These are phyloP conservation scores for Penicillium bovifimosum DNA, from an alignment of 495 filamentous ascomycete species.

Conservation along the genomic window DNA sequence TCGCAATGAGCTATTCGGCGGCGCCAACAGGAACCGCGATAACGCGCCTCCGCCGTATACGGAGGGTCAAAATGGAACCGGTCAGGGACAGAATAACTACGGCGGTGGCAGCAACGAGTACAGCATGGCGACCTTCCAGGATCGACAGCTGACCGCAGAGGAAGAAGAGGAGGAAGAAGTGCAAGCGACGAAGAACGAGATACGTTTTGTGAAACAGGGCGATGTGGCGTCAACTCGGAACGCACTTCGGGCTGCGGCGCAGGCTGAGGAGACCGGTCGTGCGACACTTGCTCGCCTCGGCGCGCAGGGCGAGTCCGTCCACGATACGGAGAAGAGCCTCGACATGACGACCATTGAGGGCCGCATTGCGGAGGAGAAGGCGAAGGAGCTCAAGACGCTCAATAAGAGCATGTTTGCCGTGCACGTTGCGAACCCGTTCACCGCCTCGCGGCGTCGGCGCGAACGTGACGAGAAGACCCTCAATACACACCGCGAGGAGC, in stretches of 20 bases:
- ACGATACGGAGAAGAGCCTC: constrained; percentile 71
- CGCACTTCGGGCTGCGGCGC: constrained; percentile 56
- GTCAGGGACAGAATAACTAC: constrained; percentile 28
- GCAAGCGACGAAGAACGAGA: constrained; percentile 64
- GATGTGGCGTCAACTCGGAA: constrained; percentile 68
- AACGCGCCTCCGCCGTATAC: constrained; percentile 43
- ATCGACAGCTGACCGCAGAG: constrained; percentile 70
- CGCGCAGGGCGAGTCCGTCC: constrained; percentile 67
- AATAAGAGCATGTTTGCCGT: constrained; percentile 83
- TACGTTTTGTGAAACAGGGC: constrained; percentile 67
- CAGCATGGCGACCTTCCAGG: constrained; percentile 56
- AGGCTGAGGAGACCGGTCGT: constrained; percentile 67
- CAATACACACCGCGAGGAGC: constrained; percentile 58
- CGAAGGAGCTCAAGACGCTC: constrained; percentile 66
- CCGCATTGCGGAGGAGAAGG: constrained; percentile 66
- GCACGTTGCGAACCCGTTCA: constrained; percentile 70
- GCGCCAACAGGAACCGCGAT: constrained; percentile 52
- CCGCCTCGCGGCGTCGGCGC: constrained; percentile 47
- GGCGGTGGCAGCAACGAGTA: constrained; percentile 44
- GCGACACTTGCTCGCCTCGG: constrained; percentile 65
- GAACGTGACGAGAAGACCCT: constrained; percentile 58
- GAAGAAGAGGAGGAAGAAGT: constrained; percentile 67
- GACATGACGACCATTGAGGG: constrained; percentile 65
- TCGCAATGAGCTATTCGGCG: constrained; percentile 60
- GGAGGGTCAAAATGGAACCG: constrained; percentile 17